Conservation (phyloP, 768 basidiomycete genomes). For the Boletus vinaceobasis region DNA sequence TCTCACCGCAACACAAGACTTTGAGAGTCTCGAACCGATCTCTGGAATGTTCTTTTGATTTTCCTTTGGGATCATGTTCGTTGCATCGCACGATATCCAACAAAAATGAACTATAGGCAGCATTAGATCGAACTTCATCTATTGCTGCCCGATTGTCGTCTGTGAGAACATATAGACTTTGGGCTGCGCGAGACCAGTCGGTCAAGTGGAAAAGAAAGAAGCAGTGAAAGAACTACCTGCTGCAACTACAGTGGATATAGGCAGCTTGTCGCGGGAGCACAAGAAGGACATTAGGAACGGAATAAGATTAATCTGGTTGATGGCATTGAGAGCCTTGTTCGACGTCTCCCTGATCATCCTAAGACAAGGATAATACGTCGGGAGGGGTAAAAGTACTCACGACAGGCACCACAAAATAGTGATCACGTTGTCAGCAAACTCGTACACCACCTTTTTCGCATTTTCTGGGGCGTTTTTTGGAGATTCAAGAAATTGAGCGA, state of each 20-base stretch:
- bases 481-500: constrained; percentile 62
- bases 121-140: constrained; percentile 58
- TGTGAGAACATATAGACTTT: constrained; percentile 89
- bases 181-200: constrained; percentile 47
- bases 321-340: constrained; percentile 75
- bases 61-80: constrained; percentile 30
- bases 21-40: constrained; percentile 52
- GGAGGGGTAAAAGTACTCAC: constrained; percentile 49
- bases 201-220: not conserved
- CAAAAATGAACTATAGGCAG: constrained; percentile 60
- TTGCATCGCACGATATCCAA: constrained; percentile 53
- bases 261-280: constrained; percentile 62
- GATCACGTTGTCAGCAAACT: constrained; percentile 89
- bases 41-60: constrained; percentile 43
- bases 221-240: constrained; percentile 53
- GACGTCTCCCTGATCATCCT: constrained; percentile 71
- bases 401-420: constrained; percentile 93
- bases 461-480: constrained; percentile 65
- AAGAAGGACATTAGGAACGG: constrained; percentile 93
- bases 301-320: constrained; percentile 74
- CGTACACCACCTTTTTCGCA: constrained; percentile 73
- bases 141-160: constrained; percentile 84
- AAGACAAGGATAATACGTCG: constrained; percentile 11
- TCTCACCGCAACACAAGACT: constrained; percentile 67
- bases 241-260: constrained; percentile 68